Percentiles rank a stretch among this genome's conserved stretches.
Conservation (phyloP, 2,329 filamentous ascomycete genomes). For the Penicillium sp. region DNA sequence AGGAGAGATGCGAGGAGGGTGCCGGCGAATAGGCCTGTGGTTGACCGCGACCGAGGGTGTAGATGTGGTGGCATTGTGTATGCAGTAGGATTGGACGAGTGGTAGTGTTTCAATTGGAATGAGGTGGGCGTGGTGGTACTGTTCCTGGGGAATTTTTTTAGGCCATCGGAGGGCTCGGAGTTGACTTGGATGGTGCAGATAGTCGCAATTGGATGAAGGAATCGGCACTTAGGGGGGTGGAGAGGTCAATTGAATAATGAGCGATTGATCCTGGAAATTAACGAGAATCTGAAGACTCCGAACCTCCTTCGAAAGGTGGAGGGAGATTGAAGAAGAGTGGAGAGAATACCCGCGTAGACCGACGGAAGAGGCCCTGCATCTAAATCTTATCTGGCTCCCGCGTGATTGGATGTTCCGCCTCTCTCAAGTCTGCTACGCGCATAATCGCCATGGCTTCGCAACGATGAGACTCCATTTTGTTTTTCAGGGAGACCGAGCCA, state of each 20-base stretch:
- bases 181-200: background rate
- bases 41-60: conserved; percentile 89
- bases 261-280: background rate
- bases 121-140: conserved; percentile 16
- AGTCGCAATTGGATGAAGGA: background rate
- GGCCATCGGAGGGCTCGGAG: conserved; percentile 19
- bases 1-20: conserved; percentile 86
- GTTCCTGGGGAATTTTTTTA: conserved; percentile 17
- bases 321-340: conserved; percentile 6
- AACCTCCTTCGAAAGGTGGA: background rate
- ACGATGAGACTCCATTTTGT: conserved; percentile 17
- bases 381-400: conserved; percentile 39
- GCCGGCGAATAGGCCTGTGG: conserved; percentile 90
- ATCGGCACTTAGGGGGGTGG: too few species aligned
- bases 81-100: conserved; percentile 7
- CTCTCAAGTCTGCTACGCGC: conserved; percentile 10
- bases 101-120: conserved; percentile 14
- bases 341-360: conserved; percentile 6
- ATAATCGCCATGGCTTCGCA: conserved; percentile 19
- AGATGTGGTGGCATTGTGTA: conserved; percentile 72
- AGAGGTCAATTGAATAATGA: conserved; percentile 15
- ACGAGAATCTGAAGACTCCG: background rate
- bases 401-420: conserved; percentile 28
- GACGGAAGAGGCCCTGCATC: conserved; percentile 32
- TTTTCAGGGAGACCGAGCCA: conserved; percentile 15